Percentiles rank a stretch among this genome's conserved stretches.
Evolutionary conservation across 2,329 filamentous ascomycete species (phyloP).

Genomic region (Zymoseptoria pseudotritici): DNA sequence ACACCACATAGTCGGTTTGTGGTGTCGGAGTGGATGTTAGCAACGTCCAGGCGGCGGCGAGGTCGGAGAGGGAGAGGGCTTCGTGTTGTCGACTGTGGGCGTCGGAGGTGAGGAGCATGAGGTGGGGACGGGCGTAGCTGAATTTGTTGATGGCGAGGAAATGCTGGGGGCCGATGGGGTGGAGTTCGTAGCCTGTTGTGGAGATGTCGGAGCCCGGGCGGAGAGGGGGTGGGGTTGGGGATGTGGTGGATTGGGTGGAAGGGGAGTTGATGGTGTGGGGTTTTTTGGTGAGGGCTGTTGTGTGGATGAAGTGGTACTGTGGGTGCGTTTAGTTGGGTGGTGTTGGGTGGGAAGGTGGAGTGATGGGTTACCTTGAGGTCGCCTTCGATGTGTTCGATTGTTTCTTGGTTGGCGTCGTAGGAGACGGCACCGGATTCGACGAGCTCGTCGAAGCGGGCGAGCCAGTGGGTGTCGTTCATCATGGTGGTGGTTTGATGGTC

Average conservation of each 20-base stretch:
- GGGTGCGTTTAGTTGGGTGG: background rate
- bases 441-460: conserved; percentile 1
- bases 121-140: conserved; percentile 2
- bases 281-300: conserved; percentile 1
- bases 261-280: background rate
- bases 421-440: background rate
- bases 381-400: background rate
- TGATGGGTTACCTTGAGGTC: background rate
- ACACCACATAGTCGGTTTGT: conserved; percentile 28
- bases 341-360: background rate
- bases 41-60: background rate
- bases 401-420: background rate
- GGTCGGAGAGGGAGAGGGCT: background rate
- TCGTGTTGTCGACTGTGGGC: background rate
- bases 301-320: conserved; percentile 2
- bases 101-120: conserved; percentile 4
- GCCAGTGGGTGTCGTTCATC: background rate
- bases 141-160: conserved; percentile 3
- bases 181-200: background rate
- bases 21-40: background rate
- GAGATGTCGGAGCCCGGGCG: conserved; percentile 1
- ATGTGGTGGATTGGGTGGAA: background rate
- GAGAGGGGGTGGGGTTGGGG: background rate
- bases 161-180: background rate
- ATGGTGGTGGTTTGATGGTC: background rate